Base-by-base conservation (phyloP, 2,329 filamentous ascomycete genomes). In the Alternaria gaisen region DNA sequence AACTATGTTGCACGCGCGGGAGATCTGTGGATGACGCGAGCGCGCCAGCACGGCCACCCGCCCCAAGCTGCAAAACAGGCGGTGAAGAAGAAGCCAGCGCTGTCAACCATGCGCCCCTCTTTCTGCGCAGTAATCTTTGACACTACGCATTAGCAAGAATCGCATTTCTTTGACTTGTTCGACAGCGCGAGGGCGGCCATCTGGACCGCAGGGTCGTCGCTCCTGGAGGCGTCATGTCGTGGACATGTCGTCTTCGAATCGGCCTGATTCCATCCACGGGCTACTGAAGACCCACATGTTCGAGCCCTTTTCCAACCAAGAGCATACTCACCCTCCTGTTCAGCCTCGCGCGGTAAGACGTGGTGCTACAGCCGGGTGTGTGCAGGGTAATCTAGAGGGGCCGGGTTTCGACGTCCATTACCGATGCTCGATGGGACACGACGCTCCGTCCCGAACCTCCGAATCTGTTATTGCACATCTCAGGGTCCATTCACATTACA, bases 211-310 rank as follows among this genome's bases (percentile, higher is more conserved):
- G 38, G 43, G 18, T 50, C 12, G 46, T 26, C 32, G 46, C 30
- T 46, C 38, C 20, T 50, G 54, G 30, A 28, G 41, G 43, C 18
- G 24, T 50, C 41, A 42, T 58, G 59, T 62, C 38, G 62, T 66
- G 53, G 50, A 47, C 24, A 50, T 22, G 26, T 46, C 52, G 51
- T 65, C 64, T 68, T 76, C 69, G 68, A 75, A 69, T 73, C 71
- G 68, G 73, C 63, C 66, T 63, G 58, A 54, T 73, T 74, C 66
- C 70, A 56, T 62, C 59, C 60, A 65, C 58, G 64, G 68, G 65
- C 60, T 40, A 67, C 62, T 62, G 62, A 59, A 60, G 62, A 58
- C 69, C 60, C 63, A 63, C 67, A 54, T 50, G 54, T 65, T 66
- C 59, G 55, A 61, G 26, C 44, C 55, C 60, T 20, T 40, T 63